Conservation (phyloP, 805 yeast species). For the Barnettozyma siamensis region DNA sequence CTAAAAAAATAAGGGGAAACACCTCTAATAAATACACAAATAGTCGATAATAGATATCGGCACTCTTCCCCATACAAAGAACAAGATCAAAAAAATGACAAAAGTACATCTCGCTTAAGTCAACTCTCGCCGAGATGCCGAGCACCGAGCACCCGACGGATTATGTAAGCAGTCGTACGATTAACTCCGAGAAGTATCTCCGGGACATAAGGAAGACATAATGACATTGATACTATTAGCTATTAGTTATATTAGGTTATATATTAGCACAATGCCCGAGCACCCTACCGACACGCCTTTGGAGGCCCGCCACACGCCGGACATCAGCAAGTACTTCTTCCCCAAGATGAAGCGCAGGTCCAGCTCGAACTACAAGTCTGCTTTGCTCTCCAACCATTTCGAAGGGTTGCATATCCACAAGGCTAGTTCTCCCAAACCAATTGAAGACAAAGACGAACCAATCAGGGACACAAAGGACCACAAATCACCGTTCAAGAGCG, state of each 20-base stretch:
- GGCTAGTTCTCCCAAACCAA: constrained; percentile 1
- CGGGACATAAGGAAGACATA: background rate
- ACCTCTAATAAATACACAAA: too few species aligned
- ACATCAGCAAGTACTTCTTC: background rate
- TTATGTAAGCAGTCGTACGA: too few species aligned
- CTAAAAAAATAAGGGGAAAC: too few species aligned
- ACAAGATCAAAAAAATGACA: too few species aligned
- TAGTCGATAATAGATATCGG: too few species aligned
- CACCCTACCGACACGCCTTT: constrained; percentile 10
- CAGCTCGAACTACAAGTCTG: constrained; percentile 6
- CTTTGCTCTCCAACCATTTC: constrained; percentile 3
- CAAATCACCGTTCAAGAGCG: constrained; percentile 5
- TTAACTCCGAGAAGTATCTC: too few species aligned
- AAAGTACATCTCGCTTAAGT: background rate
- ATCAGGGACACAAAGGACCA: background rate
- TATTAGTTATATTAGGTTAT: too few species aligned
- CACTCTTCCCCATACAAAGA: too few species aligned
- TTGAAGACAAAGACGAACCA: background rate
- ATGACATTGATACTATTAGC: too few species aligned
- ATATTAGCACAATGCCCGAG: background rate
- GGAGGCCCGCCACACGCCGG: constrained; percentile 15
- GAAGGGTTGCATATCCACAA: constrained; percentile 3
- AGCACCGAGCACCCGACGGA: background rate
- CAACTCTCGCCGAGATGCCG: background rate
- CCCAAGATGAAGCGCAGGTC: constrained; percentile 6